Conservation (phyloP, 2,329 filamentous ascomycete genomes). For the Fusarium virguliforme region DNA sequence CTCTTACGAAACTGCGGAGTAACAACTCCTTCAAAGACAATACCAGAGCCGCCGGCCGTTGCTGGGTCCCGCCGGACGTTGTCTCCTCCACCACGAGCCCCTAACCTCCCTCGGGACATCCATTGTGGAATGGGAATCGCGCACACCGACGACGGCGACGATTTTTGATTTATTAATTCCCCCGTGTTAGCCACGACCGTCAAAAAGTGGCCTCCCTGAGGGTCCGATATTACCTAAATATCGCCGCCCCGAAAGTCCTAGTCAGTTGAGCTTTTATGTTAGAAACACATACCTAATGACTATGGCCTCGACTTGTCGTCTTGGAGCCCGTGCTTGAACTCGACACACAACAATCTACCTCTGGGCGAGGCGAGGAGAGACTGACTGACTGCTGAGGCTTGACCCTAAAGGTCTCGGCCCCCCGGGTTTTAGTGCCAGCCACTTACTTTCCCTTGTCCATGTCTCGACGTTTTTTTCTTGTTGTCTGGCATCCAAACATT, state of each 20-base stretch:
- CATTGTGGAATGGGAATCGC: conserved; percentile 47
- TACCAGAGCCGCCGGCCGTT: conserved; percentile 31
- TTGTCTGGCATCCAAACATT: conserved; percentile 37
- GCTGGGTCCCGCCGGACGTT: conserved; percentile 26
- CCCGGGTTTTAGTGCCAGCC: conserved; percentile 30
- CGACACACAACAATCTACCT: conserved; percentile 9
- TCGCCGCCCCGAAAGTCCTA: conserved; percentile 38
- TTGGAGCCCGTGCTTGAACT: conserved; percentile 10
- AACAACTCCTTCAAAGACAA: background rate
- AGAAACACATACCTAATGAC: conserved; percentile 3
- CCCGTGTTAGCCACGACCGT: conserved; percentile 38
- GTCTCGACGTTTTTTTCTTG: conserved; percentile 27
- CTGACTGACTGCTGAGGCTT: conserved; percentile 4
- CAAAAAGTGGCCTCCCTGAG: conserved; percentile 33
- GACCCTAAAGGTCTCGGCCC: conserved; percentile 19
- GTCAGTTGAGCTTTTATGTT: background rate
- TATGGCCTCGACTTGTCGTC: conserved; percentile 25
- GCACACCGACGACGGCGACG: conserved; percentile 25
- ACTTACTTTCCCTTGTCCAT: conserved; percentile 22
- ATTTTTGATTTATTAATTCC: conserved; percentile 13
- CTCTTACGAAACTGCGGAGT: background rate
- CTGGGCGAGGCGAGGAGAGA: background rate
- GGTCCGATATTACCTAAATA: conserved; percentile 40
- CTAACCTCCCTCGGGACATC: conserved; percentile 30
- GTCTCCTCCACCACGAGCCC: conserved; percentile 3